Percentiles rank a stretch among this genome's conserved stretches.
These are phyloP conservation scores for Trichoderma sp. DNA, from an alignment of 2,329 filamentous ascomycete species.

Conservation along the genomic window DNA sequence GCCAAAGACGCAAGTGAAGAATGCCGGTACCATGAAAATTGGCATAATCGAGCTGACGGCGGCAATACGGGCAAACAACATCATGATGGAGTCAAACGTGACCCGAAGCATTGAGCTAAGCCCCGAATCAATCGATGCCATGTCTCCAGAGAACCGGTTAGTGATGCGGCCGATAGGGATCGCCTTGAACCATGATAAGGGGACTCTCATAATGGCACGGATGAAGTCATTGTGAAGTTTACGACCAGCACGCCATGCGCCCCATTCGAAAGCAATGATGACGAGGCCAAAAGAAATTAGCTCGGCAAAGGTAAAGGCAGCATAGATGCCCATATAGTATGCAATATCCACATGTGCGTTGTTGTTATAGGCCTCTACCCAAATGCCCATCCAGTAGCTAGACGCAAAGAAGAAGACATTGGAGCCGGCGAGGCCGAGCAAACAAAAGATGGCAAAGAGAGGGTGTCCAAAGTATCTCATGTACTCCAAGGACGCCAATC, in stretches of 20 bases:
- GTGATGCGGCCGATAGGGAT: constrained; percentile 51
- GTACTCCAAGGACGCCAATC: constrained; percentile 46
- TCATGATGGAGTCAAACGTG: constrained; percentile 41
- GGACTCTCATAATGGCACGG: constrained; percentile 49
- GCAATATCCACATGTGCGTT: constrained; percentile 42
- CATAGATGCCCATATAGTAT: constrained; percentile 55
- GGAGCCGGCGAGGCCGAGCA: constrained; percentile 39
- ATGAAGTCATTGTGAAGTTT: constrained; percentile 53
- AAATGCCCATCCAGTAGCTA: constrained; percentile 49
- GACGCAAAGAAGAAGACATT: constrained; percentile 43
- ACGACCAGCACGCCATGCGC: constrained; percentile 54
- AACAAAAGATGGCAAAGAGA: constrained; percentile 39
- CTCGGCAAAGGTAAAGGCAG: constrained; percentile 43
- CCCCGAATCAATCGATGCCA: constrained; percentile 51
- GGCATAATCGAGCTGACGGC: constrained; percentile 52
- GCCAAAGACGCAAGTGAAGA: constrained; percentile 44
- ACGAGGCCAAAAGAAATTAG: constrained; percentile 41
- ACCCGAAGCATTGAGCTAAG: constrained; percentile 45
- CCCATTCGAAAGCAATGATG: constrained; percentile 50
- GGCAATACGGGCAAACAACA: constrained; percentile 45
- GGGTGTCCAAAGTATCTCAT: constrained; percentile 50
- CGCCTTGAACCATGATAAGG: constrained; percentile 55
- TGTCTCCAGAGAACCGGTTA: constrained; percentile 56
- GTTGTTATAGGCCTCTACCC: constrained; percentile 51
- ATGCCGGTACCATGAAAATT: constrained; percentile 47